A percentile compares a stretch with the other conserved stretches of the same genome.
These are phyloP conservation scores for Priceomyces carsonii DNA, from an alignment of 805 yeast species.

Conservation along the genomic window DNA sequence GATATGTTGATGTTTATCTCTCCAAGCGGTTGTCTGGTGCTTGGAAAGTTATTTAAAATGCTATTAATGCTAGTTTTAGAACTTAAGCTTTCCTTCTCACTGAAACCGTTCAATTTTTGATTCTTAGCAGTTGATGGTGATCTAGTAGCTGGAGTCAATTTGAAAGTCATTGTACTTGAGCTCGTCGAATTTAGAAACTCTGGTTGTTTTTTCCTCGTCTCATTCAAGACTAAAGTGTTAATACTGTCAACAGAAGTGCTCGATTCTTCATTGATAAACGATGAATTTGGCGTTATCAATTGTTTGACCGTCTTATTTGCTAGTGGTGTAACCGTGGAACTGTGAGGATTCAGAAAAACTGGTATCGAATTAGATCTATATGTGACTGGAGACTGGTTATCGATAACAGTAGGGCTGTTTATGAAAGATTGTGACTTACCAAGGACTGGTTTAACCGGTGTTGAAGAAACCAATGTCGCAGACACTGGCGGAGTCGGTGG, in stretches of 20 bases:
- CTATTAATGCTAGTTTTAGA: slow-evolving; percentile 16
- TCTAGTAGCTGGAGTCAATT: slow-evolving; percentile 28
- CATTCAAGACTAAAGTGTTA: slow-evolving; percentile 15
- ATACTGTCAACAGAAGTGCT: slow-evolving; percentile 19
- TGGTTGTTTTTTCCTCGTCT: slow-evolving; percentile 40
- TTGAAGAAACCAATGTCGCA: slow-evolving; percentile 19
- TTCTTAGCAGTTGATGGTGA: slow-evolving; percentile 7
- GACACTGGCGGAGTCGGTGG: slow-evolving; percentile 39
- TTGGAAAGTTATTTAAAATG: slow-evolving; percentile 15
- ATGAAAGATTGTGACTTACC: slow-evolving; percentile 24
- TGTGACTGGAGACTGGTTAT: slow-evolving; percentile 17
- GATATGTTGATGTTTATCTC: slow-evolving; percentile 12
- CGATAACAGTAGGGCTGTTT: slow-evolving; percentile 14
- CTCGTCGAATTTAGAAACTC: slow-evolving; percentile 25
- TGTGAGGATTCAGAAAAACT: slow-evolving; percentile 1
- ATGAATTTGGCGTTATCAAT: slow-evolving; percentile 9
- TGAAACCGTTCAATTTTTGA: slow-evolving; percentile 4
- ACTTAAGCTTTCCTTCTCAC: slow-evolving; percentile 17
- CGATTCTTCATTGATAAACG: slow-evolving; percentile 12
- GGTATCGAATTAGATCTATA: slow-evolving; percentile 17
- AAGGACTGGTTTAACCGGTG: slow-evolving; percentile 23
- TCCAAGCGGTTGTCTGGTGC: slow-evolving; percentile 28
- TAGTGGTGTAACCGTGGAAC: slow-evolving; percentile 7
- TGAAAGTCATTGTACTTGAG: slow-evolving; percentile 36
- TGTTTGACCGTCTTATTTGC: slow-evolving; percentile 6